A percentile compares a stretch with the other conserved stretches of the same genome.
These are phyloP conservation scores for Chaetomium strumarium DNA, from an alignment of 2,329 filamentous ascomycete species.

Conservation along the genomic window DNA sequence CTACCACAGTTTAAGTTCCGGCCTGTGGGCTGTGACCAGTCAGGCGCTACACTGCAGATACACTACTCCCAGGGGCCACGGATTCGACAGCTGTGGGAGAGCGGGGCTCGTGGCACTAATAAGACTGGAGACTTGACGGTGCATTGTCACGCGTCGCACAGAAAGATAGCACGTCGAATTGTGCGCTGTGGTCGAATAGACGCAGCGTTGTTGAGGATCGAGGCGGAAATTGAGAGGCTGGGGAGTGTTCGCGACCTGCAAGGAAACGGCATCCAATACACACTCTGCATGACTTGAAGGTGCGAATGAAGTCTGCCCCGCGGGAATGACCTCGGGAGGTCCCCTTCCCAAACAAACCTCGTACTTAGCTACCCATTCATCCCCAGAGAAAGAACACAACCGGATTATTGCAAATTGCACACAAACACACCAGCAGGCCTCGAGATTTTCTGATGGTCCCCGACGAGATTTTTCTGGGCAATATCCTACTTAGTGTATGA, in stretches of 20 bases:
- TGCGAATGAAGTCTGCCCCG: not conserved
- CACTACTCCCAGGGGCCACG: not conserved
- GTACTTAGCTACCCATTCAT: not conserved
- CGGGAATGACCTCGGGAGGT: no score
- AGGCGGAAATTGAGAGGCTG: conserved; percentile 25
- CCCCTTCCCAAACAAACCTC: not conserved
- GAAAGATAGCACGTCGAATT: conserved; percentile 3
- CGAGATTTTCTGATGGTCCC: not conserved
- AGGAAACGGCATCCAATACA: conserved; percentile 9
- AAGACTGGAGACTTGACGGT: conserved; percentile 1
- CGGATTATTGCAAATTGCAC: not conserved
- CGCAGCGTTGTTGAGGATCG: conserved; percentile 14
- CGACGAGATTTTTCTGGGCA: not conserved
- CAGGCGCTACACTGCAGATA: conserved; percentile 4
- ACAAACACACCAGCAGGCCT: not conserved
- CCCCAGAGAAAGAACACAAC: not conserved
- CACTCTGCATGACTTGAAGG: conserved; percentile 14
- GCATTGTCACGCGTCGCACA: conserved; percentile 12
- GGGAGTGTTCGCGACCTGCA: conserved; percentile 17
- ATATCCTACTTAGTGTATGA: not conserved
- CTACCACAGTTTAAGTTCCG: not conserved
- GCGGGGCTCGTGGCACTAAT: conserved; percentile 4
- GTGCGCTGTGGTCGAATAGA: conserved; percentile 18
- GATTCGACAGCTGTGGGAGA: conserved; percentile 7
- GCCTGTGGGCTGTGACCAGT: not conserved